Evolutionary conservation across 129 eudicot genomes (phyloP), one percentile per base, ranked within the genome.

Genomic region (Flaveria brownii): DNA sequence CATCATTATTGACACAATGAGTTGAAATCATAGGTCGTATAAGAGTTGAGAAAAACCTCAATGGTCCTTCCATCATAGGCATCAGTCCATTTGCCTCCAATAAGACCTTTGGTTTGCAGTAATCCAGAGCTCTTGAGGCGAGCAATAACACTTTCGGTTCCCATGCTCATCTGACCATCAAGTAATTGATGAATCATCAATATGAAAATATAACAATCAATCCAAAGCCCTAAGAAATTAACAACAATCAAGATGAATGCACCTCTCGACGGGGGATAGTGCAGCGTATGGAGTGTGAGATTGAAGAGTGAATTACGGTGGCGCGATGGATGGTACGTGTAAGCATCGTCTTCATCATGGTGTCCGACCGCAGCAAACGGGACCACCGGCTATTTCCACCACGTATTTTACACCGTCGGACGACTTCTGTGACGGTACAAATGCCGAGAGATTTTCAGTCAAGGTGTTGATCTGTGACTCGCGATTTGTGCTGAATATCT

Each of bases 51-150:
- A 8, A 28, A 30, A 30, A 66, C 71, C 71, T 66, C 7, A 14
- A 66, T 52, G 69, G 93, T 91, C 63, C 70, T 94, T 52, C 92
- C 96, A 84, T 86, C 96, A 80, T 91, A 87, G 9, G 99, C 91
- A 74, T 94, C 96, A 18, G 47, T 78, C 97, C 97, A 94, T 71
- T 89, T 91, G 55, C 99, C 99, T 55, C 92, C 99, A 72, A 94
- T 87, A 50, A 89, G 85, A 33, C 91, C 99, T 73, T 84, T 87
- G 16, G 83, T 91, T 77, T 49, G 77, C 2, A 91, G 74, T 22
- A 91, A 75, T 1, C 96, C 99, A 33, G 81, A 79, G 66, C 83
- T 84, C 85, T 68, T 87, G 41, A 94, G 82, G 46, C 87, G 82
- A 83, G 83, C 85, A 77, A 85, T 85, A 84, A 94, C 67, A 83